phyloP scores from a whole-genome alignment of 1,284 basidiomycete species.

The Apiotrichum veenhuisii region DNA sequence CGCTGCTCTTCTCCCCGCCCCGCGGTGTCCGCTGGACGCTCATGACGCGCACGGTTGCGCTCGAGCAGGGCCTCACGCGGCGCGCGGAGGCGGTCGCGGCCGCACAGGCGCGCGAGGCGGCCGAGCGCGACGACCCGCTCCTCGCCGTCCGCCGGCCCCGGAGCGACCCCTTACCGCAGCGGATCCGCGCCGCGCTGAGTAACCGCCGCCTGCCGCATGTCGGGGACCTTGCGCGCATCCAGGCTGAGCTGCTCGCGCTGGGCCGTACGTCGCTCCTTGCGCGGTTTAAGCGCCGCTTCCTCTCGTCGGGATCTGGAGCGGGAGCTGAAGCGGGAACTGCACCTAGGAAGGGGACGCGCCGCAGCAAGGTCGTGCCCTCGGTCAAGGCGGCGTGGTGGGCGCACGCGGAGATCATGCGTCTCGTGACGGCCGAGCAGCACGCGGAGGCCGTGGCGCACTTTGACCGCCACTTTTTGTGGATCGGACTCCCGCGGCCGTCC shows the following conservation, averaged over 20 bases:
- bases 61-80: slow-evolving; percentile 3
- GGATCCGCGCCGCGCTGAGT: background rate
- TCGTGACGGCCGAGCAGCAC: slow-evolving; percentile 16
- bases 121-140: background rate
- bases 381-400: slow-evolving; percentile 22
- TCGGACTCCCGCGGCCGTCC: slow-evolving; percentile 26
- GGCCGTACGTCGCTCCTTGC: slow-evolving; percentile 6
- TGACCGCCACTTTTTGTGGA: slow-evolving; percentile 28
- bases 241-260: slow-evolving; percentile 16
- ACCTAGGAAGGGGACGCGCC: too few species aligned
- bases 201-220: background rate
- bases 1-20: slow-evolving; percentile 22
- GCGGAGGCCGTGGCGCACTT: slow-evolving; percentile 25
- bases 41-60: slow-evolving; percentile 16
- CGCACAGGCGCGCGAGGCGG: background rate
- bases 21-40: slow-evolving; percentile 16
- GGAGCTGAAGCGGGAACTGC: too few species aligned
- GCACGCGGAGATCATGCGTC: slow-evolving; percentile 31
- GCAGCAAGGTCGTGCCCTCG: slow-evolving; percentile 9
- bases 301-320: too few species aligned
- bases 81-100: background rate
- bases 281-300: slow-evolving; percentile 19
- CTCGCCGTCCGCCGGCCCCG: background rate
- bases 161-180: background rate
- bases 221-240: slow-evolving; percentile 1